Evolutionary conservation across 2,329 filamentous ascomycete species (phyloP).

Genomic region (Ilyonectria robusta): DNA sequence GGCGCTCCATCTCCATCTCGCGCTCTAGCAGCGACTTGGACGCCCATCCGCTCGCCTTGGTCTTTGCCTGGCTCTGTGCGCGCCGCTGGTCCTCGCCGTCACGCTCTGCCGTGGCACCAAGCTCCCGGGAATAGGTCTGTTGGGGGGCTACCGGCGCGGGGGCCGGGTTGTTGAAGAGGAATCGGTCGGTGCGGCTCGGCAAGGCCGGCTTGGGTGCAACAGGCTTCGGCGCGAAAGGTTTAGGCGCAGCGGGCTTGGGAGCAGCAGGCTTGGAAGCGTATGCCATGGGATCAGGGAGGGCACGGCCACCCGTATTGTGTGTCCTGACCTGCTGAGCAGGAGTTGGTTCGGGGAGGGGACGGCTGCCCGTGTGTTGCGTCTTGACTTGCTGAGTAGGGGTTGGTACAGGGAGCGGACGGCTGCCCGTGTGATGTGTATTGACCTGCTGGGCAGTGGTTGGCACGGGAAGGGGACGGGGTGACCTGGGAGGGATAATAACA

Average conservation of each 20-base stretch:
- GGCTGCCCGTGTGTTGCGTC: slow-evolving; percentile 41
- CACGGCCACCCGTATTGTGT: slow-evolving; percentile 32
- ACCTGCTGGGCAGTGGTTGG: slow-evolving; percentile 49
- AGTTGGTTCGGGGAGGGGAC: slow-evolving; percentile 68
- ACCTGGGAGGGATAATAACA: slow-evolving; percentile 43
- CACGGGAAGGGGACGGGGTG: slow-evolving; percentile 61
- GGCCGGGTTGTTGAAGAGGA: slow-evolving; percentile 68
- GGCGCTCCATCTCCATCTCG: slow-evolving; percentile 85
- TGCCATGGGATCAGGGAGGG: slow-evolving; percentile 40
- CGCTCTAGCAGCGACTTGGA: slow-evolving; percentile 81
- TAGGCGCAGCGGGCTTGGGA: slow-evolving; percentile 37
- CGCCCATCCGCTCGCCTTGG: slow-evolving; percentile 74
- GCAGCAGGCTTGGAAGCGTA: slow-evolving; percentile 38
- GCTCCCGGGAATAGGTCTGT: slow-evolving; percentile 68
- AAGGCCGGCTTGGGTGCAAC: slow-evolving; percentile 39
- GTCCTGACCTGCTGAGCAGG: slow-evolving; percentile 37
- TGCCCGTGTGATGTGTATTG: slow-evolving; percentile 57
- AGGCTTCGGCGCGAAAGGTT: slow-evolving; percentile 35
- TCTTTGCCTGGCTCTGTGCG: slow-evolving; percentile 69
- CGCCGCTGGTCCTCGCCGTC: slow-evolving; percentile 74
- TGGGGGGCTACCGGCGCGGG: slow-evolving; percentile 59
- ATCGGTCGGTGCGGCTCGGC: slow-evolving; percentile 70
- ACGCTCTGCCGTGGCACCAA: slow-evolving; percentile 72
- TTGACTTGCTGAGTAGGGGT: slow-evolving; percentile 42
- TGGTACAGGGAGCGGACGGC: slow-evolving; percentile 69